Evolutionary conservation across 2,329 filamentous ascomycete genomes (phyloP).

Genomic region (Aspergillus sp.): DNA sequence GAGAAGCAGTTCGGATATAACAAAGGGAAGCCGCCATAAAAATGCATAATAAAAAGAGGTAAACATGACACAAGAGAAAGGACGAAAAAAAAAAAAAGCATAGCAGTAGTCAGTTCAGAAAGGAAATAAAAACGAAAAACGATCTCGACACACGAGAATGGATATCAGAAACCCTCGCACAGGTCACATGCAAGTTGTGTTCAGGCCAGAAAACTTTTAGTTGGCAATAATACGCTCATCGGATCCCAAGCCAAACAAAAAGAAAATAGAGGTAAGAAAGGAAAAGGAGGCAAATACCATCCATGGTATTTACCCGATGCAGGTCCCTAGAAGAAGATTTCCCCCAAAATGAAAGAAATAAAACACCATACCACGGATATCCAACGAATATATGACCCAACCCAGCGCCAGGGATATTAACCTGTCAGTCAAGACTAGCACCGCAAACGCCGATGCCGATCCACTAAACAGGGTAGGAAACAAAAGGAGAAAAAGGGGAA

Average conservation of each 20-base stretch:
- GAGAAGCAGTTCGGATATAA: not conserved
- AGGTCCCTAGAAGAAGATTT: constrained; percentile 8
- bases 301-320: constrained; percentile 9
- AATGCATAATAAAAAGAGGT: constrained; percentile 1
- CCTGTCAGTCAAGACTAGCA: constrained; percentile 9
- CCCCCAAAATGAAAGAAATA: constrained; percentile 5
- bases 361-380: constrained; percentile 16
- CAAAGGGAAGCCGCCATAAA: not conserved
- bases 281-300: not conserved
- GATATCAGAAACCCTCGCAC: constrained; percentile 16
- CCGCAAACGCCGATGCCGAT: constrained; percentile 18
- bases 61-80: not conserved
- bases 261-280: constrained; percentile 1
- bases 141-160: not conserved
- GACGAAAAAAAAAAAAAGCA: not conserved
- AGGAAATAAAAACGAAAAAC: not conserved
- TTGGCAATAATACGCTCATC: constrained; percentile 10
- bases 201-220: constrained; percentile 15
- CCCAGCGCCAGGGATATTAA: constrained; percentile 16
- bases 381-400: constrained; percentile 12
- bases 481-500: constrained; percentile 6
- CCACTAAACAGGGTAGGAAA: constrained; percentile 11
- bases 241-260: constrained; percentile 8
- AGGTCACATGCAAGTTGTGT: constrained; percentile 16
- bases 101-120: not conserved